These are phyloP conservation scores for Tolypocladium tundrense DNA, from an alignment of 2,329 filamentous ascomycete genomes.

Conservation along the genomic window DNA sequence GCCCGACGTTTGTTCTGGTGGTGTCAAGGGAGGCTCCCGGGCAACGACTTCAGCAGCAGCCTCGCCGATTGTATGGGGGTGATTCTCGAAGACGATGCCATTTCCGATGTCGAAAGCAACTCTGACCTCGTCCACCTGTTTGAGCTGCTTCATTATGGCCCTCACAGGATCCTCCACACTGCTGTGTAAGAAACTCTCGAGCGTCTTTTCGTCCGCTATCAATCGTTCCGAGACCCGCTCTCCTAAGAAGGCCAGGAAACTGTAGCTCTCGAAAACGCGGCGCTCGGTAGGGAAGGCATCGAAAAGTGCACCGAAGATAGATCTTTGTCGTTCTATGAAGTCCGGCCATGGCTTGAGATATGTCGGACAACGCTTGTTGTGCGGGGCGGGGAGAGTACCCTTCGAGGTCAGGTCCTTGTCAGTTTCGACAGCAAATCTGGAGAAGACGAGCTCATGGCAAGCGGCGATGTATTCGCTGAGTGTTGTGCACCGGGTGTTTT, in stretches of 20 bases:
- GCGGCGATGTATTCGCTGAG: constrained; percentile 20
- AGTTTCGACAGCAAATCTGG: constrained; percentile 14
- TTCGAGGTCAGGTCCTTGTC: constrained; percentile 14
- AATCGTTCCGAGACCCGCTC: constrained; percentile 7
- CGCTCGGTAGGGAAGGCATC: constrained; percentile 8
- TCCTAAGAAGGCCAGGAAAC: constrained; percentile 13
- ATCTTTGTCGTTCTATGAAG: constrained; percentile 16
- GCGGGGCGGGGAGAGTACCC: constrained; percentile 17
- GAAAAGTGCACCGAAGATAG: constrained; percentile 12
- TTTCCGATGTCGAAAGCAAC: constrained; percentile 14
- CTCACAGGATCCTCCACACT: constrained; percentile 19
- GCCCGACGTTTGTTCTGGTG: constrained; percentile 8
- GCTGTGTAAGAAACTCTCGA: constrained; percentile 18
- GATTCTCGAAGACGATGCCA: constrained; percentile 22
- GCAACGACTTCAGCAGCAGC: constrained; percentile 1
- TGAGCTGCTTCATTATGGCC: constrained; percentile 18
- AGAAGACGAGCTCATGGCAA: constrained; percentile 16
- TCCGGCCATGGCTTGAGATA: constrained; percentile 16
- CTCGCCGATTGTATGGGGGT: constrained; percentile 16
- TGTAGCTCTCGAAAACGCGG: constrained; percentile 15
- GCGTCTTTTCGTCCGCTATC: constrained; percentile 16
- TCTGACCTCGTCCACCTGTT: constrained; percentile 7
- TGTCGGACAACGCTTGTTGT: constrained; percentile 16
- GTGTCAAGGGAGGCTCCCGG: not conserved
- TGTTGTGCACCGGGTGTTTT: constrained; percentile 11